These are phyloP conservation scores for Nemania diffusa DNA, from an alignment of 2,329 filamentous ascomycete genomes.

Conservation along the genomic window DNA sequence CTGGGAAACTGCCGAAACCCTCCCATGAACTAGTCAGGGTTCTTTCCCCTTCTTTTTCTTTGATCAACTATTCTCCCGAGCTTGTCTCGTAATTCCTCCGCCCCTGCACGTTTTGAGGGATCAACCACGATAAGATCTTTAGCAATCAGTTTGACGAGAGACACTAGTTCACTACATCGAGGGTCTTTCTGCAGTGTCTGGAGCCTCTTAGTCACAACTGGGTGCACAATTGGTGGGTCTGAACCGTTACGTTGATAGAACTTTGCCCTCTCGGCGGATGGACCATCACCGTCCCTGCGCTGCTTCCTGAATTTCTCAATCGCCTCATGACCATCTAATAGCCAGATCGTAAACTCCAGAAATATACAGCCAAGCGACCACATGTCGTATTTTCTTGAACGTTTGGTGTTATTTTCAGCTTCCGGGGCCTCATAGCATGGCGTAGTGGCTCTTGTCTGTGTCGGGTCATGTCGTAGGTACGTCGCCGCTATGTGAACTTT, in stretches of 20 bases:
- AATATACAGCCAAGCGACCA: slow-evolving; percentile 30
- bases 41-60: too few species aligned
- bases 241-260: too few species aligned
- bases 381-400: slow-evolving; percentile 27
- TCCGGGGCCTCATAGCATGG: slow-evolving; percentile 25
- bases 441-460: slow-evolving; percentile 20
- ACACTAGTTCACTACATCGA: slow-evolving; percentile 7
- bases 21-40: too few species aligned
- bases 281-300: background rate
- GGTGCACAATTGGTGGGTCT: too few species aligned
- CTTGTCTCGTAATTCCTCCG: slow-evolving; percentile 2
- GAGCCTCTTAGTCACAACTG: background rate
- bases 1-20: too few species aligned
- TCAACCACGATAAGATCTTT: slow-evolving; percentile 18
- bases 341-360: slow-evolving; percentile 26
- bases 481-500: slow-evolving; percentile 15
- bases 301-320: slow-evolving; percentile 6
- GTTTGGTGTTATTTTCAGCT: slow-evolving; percentile 1
- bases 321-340: slow-evolving; percentile 10
- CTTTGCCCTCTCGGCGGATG: too few species aligned
- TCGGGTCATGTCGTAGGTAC: background rate
- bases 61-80: too few species aligned
- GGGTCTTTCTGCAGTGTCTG: slow-evolving; percentile 6
- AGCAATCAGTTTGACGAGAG: slow-evolving; percentile 12
- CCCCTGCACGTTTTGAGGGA: background rate